Evolutionary conservation across 2,329 filamentous ascomycete species (phyloP), one percentile per base, ranked within the genome.

Genomic region (Elsinoe arachidis): DNA sequence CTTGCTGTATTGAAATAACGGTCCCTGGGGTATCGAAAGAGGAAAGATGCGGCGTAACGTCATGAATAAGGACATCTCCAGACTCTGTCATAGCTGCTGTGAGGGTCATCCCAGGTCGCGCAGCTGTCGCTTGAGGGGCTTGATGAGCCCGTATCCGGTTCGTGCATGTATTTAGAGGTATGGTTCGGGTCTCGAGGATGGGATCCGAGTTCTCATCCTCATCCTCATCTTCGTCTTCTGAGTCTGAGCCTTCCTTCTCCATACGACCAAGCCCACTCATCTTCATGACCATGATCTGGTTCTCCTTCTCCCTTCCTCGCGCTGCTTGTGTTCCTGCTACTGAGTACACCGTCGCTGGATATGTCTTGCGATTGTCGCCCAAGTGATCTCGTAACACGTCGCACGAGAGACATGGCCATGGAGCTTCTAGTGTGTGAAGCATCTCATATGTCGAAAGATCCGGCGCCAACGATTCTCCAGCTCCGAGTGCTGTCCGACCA

Each of bases 401-500:
- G 73, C 96, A 96, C 1, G 92, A 97, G 14, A 99, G 81, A 70
- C 93, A 99, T 2, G 93, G 93, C 93, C 93, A 99, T 1, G 90
- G 90, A 6, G 91, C 91, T 72, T 87, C 93, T 62, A 99, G 81
- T 61, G 84, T 90, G 78, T 99, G 93, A 59, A 99, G 83, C 90
- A 99, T 95, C 71, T 96, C 87, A 76, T 99, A 99, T 5, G 92
- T 92, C n/a, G 88, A 89, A 59, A 88, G 80, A 73, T 99, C 93
- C 12, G 93, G 92, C 2, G 90, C 84, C 58, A 99, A 81, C 4
- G 90, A 91, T 77, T 97, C 90, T 65, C 90, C 92, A 11, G 90
- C 85, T 62, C 90, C 89, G 62, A 97, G 81, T 76, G 93, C 92
- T 72, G 90, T 90, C 67, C 93, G 84, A 62, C 93, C 93, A 63